Base-by-base conservation (phyloP, 495 filamentous ascomycete genomes). In the Acidiella bohemica region DNA sequence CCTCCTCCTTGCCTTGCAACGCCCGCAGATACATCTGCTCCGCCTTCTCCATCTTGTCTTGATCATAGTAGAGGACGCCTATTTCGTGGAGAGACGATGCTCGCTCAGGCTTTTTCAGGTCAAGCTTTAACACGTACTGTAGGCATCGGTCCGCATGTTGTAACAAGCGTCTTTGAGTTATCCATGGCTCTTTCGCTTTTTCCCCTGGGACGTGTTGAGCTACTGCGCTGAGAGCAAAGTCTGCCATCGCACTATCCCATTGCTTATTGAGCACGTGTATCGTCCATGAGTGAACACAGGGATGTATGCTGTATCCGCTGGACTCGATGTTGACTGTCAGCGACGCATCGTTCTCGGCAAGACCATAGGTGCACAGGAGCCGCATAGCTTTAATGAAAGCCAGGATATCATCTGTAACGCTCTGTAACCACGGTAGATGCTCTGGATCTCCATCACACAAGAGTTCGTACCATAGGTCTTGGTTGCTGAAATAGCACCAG, bases 1-100 rank as follows among this genome's bases (percentile, higher is more conserved):
- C 48, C 48, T 59, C 56, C 53, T 66, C 60, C 6, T 45, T 42
- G 41, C 53, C 57, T 49, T 33, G 6, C 25, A 48, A 30, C 20
- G 32, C 45, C 28, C 38, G 50, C 36, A 40, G 11, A 36, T 60
- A 56, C 50, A 60, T 58, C 51, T 47, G 23, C 40, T 60, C 55
- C 36, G 59, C 60, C 47, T 58, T 43, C 12, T 40, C 6, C 19
- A 31, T 9, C 25, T 17, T 7, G 5, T 24, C 37, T 19, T 34
- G 25, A 5, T 40, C 24, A 7, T 7, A n/a, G 12, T 37, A 40
- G 22, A 40, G 22, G 12, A 7, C 5, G n/a, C 22, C 37, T 17
- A 40, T 13, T n/a, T 27, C 25, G 25, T 27, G 25, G 25, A 27
- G 25, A n/a, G 25, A 27, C 7, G 7, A 7, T 27, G n/a, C 25